Conservation (phyloP, 176 grass and related monocot species). For the Dactylis glomerata region DNA sequence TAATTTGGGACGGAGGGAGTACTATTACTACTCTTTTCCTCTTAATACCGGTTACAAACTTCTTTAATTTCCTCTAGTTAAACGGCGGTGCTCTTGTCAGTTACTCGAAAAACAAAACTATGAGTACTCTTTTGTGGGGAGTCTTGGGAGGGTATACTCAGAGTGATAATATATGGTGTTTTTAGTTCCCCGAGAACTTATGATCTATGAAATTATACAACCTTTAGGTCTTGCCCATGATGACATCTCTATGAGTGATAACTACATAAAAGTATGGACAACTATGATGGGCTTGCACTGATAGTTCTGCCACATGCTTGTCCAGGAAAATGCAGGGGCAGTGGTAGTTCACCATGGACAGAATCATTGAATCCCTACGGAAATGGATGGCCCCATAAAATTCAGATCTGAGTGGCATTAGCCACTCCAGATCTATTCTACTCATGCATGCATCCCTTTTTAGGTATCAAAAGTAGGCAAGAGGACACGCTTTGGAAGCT, state of each 20-base stretch:
- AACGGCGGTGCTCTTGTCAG: too few relatives aligned
- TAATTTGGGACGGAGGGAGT: too few relatives aligned
- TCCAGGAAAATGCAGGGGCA: conserved; percentile 27
- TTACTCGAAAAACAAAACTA: too few relatives aligned
- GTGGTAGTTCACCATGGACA: conserved; percentile 28
- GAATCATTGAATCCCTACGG: conserved; percentile 42
- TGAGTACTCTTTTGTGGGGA: too few relatives aligned
- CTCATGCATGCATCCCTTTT: conserved; percentile 35
- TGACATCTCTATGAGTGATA: not conserved
- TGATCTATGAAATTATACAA: not conserved
- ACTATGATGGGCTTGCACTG: not conserved
- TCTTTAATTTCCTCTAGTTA: too few relatives aligned
- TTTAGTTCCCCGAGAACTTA: not conserved
- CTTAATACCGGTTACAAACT: too few relatives aligned
- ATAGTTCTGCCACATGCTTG: conserved; percentile 36
- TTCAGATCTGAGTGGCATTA: conserved; percentile 45
- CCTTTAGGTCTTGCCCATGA: not conserved
- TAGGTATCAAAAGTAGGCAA: conserved; percentile 39
- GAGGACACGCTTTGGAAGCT: conserved; percentile 34
- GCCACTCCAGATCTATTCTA: conserved; percentile 41
- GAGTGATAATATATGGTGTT: not conserved
- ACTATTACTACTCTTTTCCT: too few relatives aligned
- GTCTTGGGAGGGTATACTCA: not conserved
- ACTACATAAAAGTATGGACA: not conserved
- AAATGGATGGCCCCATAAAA: not conserved